Base-by-base conservation (phyloP, 2,329 filamentous ascomycete genomes). In the Tolypocladium tropicale region DNA sequence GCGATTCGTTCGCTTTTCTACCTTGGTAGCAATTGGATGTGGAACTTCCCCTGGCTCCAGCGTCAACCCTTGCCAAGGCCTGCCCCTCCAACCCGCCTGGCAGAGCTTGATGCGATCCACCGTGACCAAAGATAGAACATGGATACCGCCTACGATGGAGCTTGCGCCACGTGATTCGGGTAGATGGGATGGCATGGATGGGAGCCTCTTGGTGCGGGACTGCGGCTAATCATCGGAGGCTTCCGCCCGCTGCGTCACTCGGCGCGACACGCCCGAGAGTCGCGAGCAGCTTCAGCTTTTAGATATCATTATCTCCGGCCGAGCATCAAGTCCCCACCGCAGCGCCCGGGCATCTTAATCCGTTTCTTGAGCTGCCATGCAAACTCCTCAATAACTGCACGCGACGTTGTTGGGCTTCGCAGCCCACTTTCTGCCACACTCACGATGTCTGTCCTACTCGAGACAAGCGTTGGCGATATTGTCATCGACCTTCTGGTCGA, bases 401-500 rank as follows among this genome's bases (percentile, higher is more conserved):
- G 2, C 10, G 14, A 2, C 10, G 18, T 30, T 16, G 14, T 50
- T n/a, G 28, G 36, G 18, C 23, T 32, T 16, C 36, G 16, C 34
- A 36, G 52, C 36, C n/a, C 16, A 18, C 18, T 4, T 10, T 18
- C 46, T 21, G 18, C 28, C 16, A 14, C 18, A 32, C 21, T 21
- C 50, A 52, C 55, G 57, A 97, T 97, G 93, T 96, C 90, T 60
- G 93, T 96, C 55, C 81, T 97, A 33, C 79, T 99, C 53, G 93
- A 99, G 75, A 96, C 94, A 36, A 96, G 88, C 57, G 83, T 86
- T 2, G 93, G 93, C 67, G 94, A 99, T 72, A 88, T 99, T 67
- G 93, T 96, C 61, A 91, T 97, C 65, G 93, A 99, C 70, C 80
- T 99, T 28, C 78, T 96, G 59, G 85, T 94, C 53, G 89, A 95